Conservation (phyloP, 768 basidiomycete species). For the Rhodotorula taiwanensis region DNA sequence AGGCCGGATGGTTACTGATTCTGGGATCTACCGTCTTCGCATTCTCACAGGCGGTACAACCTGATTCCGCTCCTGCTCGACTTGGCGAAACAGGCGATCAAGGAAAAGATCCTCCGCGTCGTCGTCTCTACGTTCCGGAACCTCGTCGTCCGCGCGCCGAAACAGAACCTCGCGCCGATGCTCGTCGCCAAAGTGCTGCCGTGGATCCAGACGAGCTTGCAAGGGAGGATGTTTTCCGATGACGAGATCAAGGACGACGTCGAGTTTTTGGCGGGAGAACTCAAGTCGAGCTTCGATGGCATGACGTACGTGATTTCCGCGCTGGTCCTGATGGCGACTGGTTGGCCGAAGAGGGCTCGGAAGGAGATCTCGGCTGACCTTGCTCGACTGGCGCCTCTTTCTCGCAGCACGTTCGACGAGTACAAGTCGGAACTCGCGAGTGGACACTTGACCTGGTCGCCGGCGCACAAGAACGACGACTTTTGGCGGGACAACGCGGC, state of each 20-base stretch:
- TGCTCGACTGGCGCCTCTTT: neutral
- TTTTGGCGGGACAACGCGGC: constrained; percentile 96
- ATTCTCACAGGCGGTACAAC: constrained; percentile 65
- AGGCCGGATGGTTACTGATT: too few species aligned
- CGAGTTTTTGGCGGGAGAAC: constrained; percentile 74
- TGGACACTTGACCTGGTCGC: constrained; percentile 89
- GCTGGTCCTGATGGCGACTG: too few species aligned
- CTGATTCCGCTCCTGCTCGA: constrained; percentile 75
- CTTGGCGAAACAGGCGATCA: constrained; percentile 79
- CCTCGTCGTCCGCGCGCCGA: constrained; percentile 77
- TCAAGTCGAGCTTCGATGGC: constrained; percentile 77
- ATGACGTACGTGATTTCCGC: constrained; percentile 64
- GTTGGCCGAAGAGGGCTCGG: too few species aligned
- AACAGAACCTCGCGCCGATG: constrained; percentile 85
- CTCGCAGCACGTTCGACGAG: constrained; percentile 82
- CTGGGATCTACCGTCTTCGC: neutral
- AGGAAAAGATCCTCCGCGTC: constrained; percentile 94
- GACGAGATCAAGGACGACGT: constrained; percentile 92
- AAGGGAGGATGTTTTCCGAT: constrained; percentile 70
- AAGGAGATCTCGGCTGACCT: too few species aligned
- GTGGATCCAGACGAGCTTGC: constrained; percentile 69
- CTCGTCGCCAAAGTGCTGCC: constrained; percentile 77
- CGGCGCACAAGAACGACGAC: constrained; percentile 89
- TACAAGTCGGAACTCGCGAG: constrained; percentile 83
- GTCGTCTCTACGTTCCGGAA: constrained; percentile 92